Evolutionary conservation across 768 basidiomycete genomes (phyloP).

Genomic region (Calocera cornea): DNA sequence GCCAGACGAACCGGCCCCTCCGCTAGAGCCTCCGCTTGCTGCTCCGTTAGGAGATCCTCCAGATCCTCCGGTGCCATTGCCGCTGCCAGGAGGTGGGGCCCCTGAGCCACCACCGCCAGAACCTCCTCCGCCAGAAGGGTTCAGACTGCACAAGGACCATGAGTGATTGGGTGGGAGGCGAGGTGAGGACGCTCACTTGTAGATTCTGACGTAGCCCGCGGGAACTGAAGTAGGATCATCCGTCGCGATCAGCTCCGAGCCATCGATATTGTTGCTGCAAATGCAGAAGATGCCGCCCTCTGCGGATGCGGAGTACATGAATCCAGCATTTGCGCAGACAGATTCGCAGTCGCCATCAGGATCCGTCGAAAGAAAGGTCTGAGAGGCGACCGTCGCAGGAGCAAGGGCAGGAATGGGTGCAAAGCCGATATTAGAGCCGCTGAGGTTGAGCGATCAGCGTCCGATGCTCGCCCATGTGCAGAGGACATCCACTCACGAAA

Average conservation of each 20-base stretch:
- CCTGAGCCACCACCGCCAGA: too few relatives aligned
- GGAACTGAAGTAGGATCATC: neutral
- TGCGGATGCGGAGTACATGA: neutral
- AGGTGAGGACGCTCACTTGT: neutral
- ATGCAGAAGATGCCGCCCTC: neutral
- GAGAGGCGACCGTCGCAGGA: neutral
- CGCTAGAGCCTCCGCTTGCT: neutral
- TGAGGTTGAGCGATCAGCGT: neutral
- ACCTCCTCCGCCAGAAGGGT: neutral
- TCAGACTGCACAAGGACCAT: neutral
- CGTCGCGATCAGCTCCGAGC: neutral
- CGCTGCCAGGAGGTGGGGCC: neutral
- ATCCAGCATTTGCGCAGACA: neutral
- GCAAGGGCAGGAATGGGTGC: constrained; percentile 1
- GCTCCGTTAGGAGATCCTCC: too few relatives aligned
- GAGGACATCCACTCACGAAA: neutral
- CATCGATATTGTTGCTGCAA: neutral
- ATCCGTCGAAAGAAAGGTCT: neutral
- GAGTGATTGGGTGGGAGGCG: too few relatives aligned
- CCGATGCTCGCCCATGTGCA: neutral
- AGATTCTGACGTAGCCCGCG: neutral
- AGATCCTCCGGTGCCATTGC: neutral
- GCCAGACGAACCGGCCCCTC: neutral
- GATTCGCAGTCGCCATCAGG: constrained; percentile 2
- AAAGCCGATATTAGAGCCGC: neutral